Evolutionary conservation across 2,329 filamentous ascomycete species (phyloP).

Genomic region (Coniochaeta hoffmannii): DNA sequence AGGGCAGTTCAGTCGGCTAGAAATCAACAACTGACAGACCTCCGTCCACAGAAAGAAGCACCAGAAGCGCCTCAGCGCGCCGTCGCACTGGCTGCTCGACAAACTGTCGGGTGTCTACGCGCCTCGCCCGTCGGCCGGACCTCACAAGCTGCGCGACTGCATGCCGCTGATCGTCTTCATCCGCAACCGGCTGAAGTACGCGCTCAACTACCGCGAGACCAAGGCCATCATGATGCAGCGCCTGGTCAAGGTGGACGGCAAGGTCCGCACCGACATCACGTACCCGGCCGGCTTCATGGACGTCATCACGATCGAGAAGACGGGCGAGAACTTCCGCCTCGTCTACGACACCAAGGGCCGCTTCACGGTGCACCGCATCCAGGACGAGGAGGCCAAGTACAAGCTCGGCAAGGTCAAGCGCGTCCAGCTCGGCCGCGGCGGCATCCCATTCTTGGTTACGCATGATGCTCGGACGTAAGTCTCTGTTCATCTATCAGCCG

Average conservation of each 20-base stretch:
- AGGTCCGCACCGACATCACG: conserved; percentile 97
- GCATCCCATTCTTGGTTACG: conserved; percentile 99
- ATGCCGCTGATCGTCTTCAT: conserved; percentile 98
- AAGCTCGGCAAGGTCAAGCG: conserved; percentile 99
- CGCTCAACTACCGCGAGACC: conserved; percentile 96
- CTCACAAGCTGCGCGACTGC: conserved; percentile 99
- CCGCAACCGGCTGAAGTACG: conserved; percentile 96
- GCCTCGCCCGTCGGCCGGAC: conserved; percentile 69
- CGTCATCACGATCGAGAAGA: conserved; percentile 99
- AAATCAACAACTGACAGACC: conserved; percentile 18
- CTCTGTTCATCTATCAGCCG: conserved; percentile 98
- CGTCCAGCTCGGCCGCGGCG: conserved; percentile 97
- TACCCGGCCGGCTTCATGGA: conserved; percentile 99
- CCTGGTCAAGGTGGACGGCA: conserved; percentile 98
- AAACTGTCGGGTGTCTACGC: conserved; percentile 92
- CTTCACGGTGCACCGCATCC: conserved; percentile 99
- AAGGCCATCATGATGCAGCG: conserved; percentile 99
- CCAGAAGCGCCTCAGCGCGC: conserved; percentile 98
- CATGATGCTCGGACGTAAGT: conserved; percentile 99
- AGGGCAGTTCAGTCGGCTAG: background rate
- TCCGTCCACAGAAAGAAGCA: conserved; percentile 76
- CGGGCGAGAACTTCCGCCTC: conserved; percentile 99
- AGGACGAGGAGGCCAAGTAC: conserved; percentile 97
- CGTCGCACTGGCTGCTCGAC: conserved; percentile 99
- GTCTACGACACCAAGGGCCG: conserved; percentile 99